These are phyloP conservation scores for Pythium brachiatum DNA, from an alignment of 352 stramenopile genomes.

Conservation along the genomic window DNA sequence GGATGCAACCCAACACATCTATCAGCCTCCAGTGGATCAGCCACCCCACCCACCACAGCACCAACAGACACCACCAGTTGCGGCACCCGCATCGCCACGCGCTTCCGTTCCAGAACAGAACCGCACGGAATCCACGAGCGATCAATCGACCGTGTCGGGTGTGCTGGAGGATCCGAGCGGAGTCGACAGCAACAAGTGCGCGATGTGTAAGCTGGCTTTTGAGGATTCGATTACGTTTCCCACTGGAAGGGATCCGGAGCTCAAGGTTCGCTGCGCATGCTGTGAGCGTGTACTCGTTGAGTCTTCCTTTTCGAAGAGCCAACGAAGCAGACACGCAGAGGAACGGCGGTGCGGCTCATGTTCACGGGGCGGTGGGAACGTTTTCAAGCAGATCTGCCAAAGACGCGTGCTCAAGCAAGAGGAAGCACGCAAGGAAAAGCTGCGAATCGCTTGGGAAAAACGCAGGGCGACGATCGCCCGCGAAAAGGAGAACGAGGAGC, in stretches of 20 bases:
- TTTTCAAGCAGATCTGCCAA: not conserved
- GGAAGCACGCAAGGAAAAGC: not conserved
- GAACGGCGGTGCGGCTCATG: not conserved
- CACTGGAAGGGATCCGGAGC: not conserved
- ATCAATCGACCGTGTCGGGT: not conserved
- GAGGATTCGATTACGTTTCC: too few species aligned
- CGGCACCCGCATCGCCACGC: too few species aligned
- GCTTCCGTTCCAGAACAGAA: not conserved
- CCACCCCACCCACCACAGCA: not conserved
- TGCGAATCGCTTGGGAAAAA: not conserved
- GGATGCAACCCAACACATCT: too few species aligned
- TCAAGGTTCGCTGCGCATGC: not conserved
- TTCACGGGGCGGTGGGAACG: not conserved
- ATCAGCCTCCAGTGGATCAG: not conserved
- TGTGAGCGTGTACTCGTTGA: not conserved
- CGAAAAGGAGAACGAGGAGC: not conserved
- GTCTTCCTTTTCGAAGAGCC: not conserved
- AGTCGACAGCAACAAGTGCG: not conserved
- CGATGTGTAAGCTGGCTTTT: not conserved
- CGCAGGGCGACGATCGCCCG: not conserved
- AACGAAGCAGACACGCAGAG: not conserved
- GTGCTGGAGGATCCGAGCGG: too few species aligned
- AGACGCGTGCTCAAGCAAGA: not conserved
- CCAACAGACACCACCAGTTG: not conserved
- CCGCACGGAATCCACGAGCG: not conserved